phyloP scores from a whole-genome alignment of 2,329 filamentous ascomycete species.

The Xylaria sp. region DNA sequence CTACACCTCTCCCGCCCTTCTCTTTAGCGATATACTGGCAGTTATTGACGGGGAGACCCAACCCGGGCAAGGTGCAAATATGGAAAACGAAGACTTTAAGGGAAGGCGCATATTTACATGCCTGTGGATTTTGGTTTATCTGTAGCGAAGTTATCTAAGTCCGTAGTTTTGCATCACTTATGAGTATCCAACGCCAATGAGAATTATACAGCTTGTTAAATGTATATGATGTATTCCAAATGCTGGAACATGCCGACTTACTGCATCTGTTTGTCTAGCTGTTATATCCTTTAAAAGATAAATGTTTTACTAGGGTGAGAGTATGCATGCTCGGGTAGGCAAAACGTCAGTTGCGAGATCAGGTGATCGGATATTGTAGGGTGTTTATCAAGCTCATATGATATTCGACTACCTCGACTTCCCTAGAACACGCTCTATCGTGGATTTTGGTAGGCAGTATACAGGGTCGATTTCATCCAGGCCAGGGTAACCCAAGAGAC shows the following conservation, averaged over 20 bases:
- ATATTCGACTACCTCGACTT: conserved; percentile 46
- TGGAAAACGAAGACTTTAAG: background rate
- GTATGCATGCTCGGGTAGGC: background rate
- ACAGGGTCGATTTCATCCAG: conserved; percentile 85
- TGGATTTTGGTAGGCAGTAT: conserved; percentile 82
- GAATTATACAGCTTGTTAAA: background rate
- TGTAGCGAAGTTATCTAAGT: background rate
- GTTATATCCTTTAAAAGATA: conserved; percentile 61
- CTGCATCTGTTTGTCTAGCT: background rate
- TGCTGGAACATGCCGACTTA: background rate
- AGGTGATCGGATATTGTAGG: background rate
- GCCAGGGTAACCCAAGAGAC: conserved; percentile 80
- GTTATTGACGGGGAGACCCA: background rate
- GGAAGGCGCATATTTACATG: background rate
- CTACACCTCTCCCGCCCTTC: background rate
- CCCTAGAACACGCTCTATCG: conserved; percentile 68
- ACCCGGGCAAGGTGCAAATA: too few species aligned
- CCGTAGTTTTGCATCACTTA: background rate
- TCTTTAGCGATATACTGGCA: background rate
- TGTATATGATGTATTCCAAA: background rate
- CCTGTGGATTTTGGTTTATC: background rate
- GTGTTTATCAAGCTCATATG: background rate
- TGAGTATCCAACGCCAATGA: background rate
- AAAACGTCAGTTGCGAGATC: background rate
- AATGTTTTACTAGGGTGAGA: background rate